Evolutionary conservation across 345 rosid species (phyloP).

Genomic region (Turnera subulata): DNA sequence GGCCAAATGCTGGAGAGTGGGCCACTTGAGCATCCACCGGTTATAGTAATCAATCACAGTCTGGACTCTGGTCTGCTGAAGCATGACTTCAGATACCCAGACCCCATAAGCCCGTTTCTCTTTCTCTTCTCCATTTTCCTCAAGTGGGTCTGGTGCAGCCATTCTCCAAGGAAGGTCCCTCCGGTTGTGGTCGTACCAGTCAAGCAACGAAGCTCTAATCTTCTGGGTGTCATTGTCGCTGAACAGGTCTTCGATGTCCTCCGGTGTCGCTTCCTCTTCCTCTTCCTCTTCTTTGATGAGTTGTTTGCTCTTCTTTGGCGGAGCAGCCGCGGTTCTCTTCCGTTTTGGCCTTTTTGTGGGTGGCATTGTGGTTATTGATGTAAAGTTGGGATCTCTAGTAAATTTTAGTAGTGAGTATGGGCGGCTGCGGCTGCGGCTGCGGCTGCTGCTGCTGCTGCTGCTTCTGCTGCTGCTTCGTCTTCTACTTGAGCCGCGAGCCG

Average conservation of each 20-base stretch:
- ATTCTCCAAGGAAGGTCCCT: constrained; percentile 88
- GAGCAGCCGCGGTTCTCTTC: constrained; percentile 10
- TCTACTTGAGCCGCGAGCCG: too few relatives aligned
- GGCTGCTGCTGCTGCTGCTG: too few relatives aligned
- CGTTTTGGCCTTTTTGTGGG: neutral
- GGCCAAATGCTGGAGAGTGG: constrained; percentile 66
- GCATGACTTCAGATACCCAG: constrained; percentile 97
- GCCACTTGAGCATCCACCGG: constrained; percentile 94
- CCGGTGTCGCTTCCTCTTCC: constrained; percentile 7
- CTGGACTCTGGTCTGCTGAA: constrained; percentile 95
- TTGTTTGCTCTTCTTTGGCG: neutral
- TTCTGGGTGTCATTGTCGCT: constrained; percentile 40
- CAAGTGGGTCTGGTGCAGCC: constrained; percentile 5
- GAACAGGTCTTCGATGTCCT: constrained; percentile 77
- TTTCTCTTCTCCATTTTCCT: constrained; percentile 25
- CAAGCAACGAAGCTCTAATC: constrained; percentile 50
- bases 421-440: neutral
- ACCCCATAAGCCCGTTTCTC: constrained; percentile 74
- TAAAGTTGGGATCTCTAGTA: neutral
- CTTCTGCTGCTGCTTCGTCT: neutral
- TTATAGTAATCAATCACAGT: constrained; percentile 79
- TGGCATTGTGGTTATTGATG: constrained; percentile 3
- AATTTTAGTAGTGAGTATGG: neutral
- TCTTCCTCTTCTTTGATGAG: neutral
- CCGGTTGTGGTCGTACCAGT: constrained; percentile 65